Percentiles rank a stretch among this genome's conserved stretches.
phyloP scores from a whole-genome alignment of 2,329 filamentous ascomycete species.

The Fusarium tjaetaba region DNA sequence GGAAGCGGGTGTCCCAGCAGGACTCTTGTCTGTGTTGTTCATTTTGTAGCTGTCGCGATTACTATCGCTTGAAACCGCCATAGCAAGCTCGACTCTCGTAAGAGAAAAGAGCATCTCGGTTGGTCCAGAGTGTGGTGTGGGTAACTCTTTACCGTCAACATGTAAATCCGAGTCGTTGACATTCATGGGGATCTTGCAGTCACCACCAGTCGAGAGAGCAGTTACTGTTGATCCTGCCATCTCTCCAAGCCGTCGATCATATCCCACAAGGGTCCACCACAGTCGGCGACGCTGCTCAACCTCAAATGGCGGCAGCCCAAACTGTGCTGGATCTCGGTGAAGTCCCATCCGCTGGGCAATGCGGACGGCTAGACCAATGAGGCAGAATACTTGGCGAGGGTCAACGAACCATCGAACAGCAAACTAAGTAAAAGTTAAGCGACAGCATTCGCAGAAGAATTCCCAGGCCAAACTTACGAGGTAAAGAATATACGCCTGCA shows the following conservation, averaged over 20 bases:
- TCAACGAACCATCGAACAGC: slow-evolving; percentile 67
- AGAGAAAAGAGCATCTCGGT: slow-evolving; percentile 71
- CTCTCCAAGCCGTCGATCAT: slow-evolving; percentile 75
- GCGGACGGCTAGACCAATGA: slow-evolving; percentile 73
- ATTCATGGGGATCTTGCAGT: slow-evolving; percentile 68
- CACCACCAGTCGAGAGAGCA: slow-evolving; percentile 62
- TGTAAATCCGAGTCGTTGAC: slow-evolving; percentile 70
- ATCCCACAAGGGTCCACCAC: slow-evolving; percentile 77
- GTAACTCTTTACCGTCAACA: slow-evolving; percentile 64
- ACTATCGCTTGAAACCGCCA: slow-evolving; percentile 61
- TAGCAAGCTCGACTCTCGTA: slow-evolving; percentile 65
- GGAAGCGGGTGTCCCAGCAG: slow-evolving; percentile 34
- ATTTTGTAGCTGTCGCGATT: slow-evolving; percentile 51
- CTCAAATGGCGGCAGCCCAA: slow-evolving; percentile 66
- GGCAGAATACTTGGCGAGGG: slow-evolving; percentile 58
- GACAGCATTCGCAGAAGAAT: neutral
- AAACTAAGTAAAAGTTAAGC: slow-evolving; percentile 41
- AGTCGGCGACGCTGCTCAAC: slow-evolving; percentile 76
- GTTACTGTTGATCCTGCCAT: slow-evolving; percentile 69
- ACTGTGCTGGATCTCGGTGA: slow-evolving; percentile 69
- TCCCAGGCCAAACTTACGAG: slow-evolving; percentile 59
- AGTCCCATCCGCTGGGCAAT: slow-evolving; percentile 75
- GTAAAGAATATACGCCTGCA: slow-evolving; percentile 76
- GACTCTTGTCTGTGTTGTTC: slow-evolving; percentile 43
- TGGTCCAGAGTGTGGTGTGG: slow-evolving; percentile 58